Conservation (phyloP, 1,139 yeast species). For the Hemisphaericaspora subhashii region DNA sequence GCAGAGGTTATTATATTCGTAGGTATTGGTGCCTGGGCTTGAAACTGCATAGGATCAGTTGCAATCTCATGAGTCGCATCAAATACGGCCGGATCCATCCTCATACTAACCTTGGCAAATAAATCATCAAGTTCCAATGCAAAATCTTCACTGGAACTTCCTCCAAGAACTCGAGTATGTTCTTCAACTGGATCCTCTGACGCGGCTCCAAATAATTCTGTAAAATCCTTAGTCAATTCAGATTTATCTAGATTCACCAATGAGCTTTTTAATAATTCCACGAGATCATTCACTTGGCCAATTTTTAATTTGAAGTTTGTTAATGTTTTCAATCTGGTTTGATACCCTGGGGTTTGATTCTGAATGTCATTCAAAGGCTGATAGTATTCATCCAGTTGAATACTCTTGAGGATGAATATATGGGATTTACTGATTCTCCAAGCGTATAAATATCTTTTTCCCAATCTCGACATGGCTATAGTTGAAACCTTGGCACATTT, state of each 20-base stretch:
- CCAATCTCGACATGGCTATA: constrained; percentile 24
- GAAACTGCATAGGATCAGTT: neutral
- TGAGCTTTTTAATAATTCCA: constrained; percentile 3
- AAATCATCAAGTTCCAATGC: constrained; percentile 6
- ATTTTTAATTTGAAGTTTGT: constrained; percentile 18
- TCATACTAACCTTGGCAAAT: constrained; percentile 8
- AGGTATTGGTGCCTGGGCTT: neutral
- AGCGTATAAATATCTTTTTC: constrained; percentile 40
- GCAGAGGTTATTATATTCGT: constrained; percentile 3
- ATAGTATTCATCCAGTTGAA: constrained; percentile 24
- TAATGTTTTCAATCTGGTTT: constrained; percentile 14
- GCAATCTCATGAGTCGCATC: constrained; percentile 14
- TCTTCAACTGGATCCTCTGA: constrained; percentile 2
- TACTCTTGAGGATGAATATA: constrained; percentile 24
- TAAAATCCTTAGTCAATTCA: constrained; percentile 7
- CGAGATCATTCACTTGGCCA: constrained; percentile 5
- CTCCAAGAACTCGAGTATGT: neutral
- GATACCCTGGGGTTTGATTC: neutral
- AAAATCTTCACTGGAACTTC: neutral
- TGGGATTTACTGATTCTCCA: constrained; percentile 42
- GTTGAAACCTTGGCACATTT: constrained; percentile 21
- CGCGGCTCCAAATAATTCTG: constrained; percentile 9
- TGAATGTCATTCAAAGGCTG: neutral
- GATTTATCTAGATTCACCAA: constrained; percentile 7
- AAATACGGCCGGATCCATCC: constrained; percentile 13